Evolutionary conservation across 345 rosid species (phyloP), one percentile per base, ranked within the genome.

Genomic region (Eucalyptus pauciflora): DNA sequence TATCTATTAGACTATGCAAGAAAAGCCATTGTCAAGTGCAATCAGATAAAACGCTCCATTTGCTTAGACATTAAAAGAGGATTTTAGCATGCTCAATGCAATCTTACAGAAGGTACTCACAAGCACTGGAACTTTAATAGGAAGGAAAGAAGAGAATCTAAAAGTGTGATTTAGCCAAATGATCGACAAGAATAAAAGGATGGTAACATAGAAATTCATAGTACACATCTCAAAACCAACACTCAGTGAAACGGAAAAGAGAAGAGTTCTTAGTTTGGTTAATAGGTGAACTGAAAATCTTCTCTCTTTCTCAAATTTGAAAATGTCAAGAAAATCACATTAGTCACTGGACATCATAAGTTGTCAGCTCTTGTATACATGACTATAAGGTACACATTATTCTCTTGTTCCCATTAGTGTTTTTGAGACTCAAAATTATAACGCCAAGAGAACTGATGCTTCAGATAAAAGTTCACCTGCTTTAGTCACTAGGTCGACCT

Each of bases 401-500:
- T 37, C 46, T 71, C 81, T 71, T 33, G 46, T 10, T 71, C 46
- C 27, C 83, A 37, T 14, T n/a, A 64, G 76, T 14, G 76, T 64
- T 64, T 33, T 64, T 64, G 37, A 64, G 41, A 64, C 76, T 14
- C 37, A 17, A 64, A 64, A 64, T n/a, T n/a, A n/a, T n/a, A n/a
- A 64, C 5, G 10, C 37, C 85, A 76, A 41, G 85, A 76, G 13
- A 37, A 76, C 48, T 41, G 85, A 76, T 41, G 85, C 85, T 76
- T 41, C 48, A 1, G 48, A 41, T 12, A 41, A 52, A 86, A 62
- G 31, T 90, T 91, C 89, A 95, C 98, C 98, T 92, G 89, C 88
- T 91, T 91, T 92, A 22, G 89, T 89, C 64, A 41, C 92, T 90
- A 88, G 89, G 81, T 91, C 91, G 80, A 88, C 64, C 76, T 87